These are phyloP conservation scores for Trametes maxima DNA, from an alignment of 768 basidiomycete species.

Conservation along the genomic window DNA sequence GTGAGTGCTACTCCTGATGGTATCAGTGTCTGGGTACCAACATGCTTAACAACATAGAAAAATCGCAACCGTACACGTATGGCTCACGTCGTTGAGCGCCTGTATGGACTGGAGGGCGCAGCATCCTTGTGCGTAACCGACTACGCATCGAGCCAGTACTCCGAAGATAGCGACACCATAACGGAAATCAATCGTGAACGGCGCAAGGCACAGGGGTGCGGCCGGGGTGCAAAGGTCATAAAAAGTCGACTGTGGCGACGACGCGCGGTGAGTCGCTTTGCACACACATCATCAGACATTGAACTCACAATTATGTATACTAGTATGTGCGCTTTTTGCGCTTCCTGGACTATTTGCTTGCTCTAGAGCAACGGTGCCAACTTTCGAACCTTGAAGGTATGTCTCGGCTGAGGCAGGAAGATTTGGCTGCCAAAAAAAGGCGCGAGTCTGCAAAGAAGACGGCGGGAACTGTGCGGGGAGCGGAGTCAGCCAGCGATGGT, in stretches of 20 bases:
- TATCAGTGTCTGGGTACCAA: not conserved
- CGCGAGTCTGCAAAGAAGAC: no score
- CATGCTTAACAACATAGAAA: not conserved
- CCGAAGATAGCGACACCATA: not conserved
- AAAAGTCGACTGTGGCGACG: not conserved
- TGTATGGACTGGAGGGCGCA: not conserved
- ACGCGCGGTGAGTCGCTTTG: not conserved
- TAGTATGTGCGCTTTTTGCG: not conserved
- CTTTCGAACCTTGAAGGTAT: not conserved
- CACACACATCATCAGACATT: no score
- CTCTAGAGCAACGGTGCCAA: not conserved
- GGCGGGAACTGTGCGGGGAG: no score
- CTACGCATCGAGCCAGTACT: not conserved
- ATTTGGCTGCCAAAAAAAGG: not conserved
- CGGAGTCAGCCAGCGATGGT: no score
- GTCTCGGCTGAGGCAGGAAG: not conserved
- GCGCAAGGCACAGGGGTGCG: not conserved
- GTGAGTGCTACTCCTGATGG: no score
- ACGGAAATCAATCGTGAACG: not conserved
- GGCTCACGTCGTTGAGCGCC: not conserved
- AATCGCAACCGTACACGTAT: not conserved
- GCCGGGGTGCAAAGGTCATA: not conserved
- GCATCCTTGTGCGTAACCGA: not conserved
- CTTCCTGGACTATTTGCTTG: not conserved
- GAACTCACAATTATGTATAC: not conserved